These are phyloP conservation scores for Fusarium sp. DNA, from an alignment of 2,329 filamentous ascomycete genomes.

Conservation along the genomic window DNA sequence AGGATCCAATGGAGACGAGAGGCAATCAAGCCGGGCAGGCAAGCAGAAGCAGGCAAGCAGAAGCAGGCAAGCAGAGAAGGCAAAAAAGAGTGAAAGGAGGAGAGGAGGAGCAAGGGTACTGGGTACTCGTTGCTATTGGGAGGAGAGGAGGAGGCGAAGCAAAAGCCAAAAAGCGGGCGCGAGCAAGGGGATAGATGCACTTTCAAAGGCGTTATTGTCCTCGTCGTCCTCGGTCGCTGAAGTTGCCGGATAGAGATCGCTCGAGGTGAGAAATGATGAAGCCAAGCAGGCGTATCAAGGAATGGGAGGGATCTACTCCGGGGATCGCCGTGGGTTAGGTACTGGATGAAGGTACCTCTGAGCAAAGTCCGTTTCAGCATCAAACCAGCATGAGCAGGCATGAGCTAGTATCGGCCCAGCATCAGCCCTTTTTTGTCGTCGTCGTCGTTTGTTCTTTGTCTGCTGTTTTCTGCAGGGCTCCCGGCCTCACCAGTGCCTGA, in stretches of 20 bases:
- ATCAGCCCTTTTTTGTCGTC: constrained; percentile 1
- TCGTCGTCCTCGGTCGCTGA: not conserved
- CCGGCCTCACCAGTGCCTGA: not conserved
- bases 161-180: constrained; percentile 9
- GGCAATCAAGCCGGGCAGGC: not conserved
- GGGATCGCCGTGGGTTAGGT: constrained; percentile 28
- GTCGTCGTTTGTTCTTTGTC: not conserved
- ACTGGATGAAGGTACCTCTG: not conserved
- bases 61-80: constrained; percentile 2
- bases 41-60: not conserved
- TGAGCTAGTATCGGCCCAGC: constrained; percentile 9
- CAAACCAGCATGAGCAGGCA: not conserved
- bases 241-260: constrained; percentile 8
- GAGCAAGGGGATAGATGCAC: constrained; percentile 1
- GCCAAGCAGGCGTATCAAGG: constrained; percentile 10
- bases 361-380: constrained; percentile 18
- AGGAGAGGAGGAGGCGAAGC: constrained; percentile 13
- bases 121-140: not conserved
- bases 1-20: not conserved
- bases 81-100: not conserved
- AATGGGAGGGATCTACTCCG: constrained; percentile 18
- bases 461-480: not conserved
- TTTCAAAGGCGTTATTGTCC: not conserved
- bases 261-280: constrained; percentile 35
- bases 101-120: constrained; percentile 3